phyloP scores from a whole-genome alignment of 306 rosid species.

The Cercis canadensis region DNA sequence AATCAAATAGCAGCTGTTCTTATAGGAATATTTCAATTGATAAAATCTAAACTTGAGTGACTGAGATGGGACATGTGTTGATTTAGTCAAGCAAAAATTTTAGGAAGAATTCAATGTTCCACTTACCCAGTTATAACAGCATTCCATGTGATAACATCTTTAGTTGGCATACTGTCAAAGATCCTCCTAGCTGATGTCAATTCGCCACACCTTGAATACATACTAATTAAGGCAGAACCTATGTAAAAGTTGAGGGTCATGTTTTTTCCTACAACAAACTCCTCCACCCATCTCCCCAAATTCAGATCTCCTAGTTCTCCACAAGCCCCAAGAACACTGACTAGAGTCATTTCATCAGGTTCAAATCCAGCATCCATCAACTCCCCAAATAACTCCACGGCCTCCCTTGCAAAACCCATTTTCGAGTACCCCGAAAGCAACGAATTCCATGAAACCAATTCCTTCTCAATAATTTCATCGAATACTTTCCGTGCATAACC shows the following conservation, averaged over 20 bases:
- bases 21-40: background rate
- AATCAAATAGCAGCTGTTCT: background rate
- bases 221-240: slow-evolving; percentile 84
- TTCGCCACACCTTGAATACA: slow-evolving; percentile 84
- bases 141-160: slow-evolving; percentile 85
- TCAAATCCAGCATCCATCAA: slow-evolving; percentile 67
- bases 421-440: slow-evolving; percentile 79
- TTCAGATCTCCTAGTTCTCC: slow-evolving; percentile 79
- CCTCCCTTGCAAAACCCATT: slow-evolving; percentile 67
- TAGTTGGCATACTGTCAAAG: slow-evolving; percentile 62
- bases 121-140: slow-evolving; percentile 86
- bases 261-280: slow-evolving; percentile 57
- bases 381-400: slow-evolving; percentile 63
- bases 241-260: slow-evolving; percentile 62
- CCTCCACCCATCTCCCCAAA: slow-evolving; percentile 79
- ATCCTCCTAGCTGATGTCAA: slow-evolving; percentile 73
- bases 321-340: slow-evolving; percentile 80
- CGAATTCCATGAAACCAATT: slow-evolving; percentile 91
- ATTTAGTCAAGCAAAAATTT: no score
- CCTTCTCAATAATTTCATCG: slow-evolving; percentile 69
- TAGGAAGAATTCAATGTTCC: no score
- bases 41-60: background rate
- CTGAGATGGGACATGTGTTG: background rate
- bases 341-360: slow-evolving; percentile 80
- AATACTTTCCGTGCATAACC: slow-evolving; percentile 73